Percentiles rank a stretch among this genome's conserved stretches.
Conservation (phyloP, 2,329 filamentous ascomycete genomes). For the Metarhizium humberi region DNA sequence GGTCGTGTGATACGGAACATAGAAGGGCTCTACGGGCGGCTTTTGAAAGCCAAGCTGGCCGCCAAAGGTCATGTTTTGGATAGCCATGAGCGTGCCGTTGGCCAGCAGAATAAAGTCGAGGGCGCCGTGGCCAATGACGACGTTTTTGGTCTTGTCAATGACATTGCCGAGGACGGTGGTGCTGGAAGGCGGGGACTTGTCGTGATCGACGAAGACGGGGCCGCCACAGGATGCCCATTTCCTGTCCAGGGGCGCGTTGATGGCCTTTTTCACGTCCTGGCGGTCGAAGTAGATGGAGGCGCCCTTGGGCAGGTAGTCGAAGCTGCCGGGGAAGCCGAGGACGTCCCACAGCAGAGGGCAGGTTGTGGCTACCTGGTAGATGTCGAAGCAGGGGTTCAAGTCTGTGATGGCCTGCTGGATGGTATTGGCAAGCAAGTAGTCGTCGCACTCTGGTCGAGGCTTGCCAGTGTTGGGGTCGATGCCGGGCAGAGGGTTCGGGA, state of each 20-base stretch:
- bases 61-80: conserved; percentile 76
- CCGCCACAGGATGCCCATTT: conserved; percentile 47
- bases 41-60: conserved; percentile 59
- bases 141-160: conserved; percentile 62
- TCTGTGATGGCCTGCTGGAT: conserved; percentile 44
- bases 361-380: conserved; percentile 60
- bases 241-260: conserved; percentile 47
- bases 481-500: conserved; percentile 1
- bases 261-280: conserved; percentile 56
- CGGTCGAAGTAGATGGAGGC: conserved; percentile 57
- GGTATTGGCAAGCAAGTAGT: conserved; percentile 45
- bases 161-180: conserved; percentile 45
- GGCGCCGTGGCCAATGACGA: conserved; percentile 64
- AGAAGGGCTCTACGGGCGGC: conserved; percentile 52
- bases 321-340: conserved; percentile 57
- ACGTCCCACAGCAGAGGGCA: conserved; percentile 65
- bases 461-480: conserved; percentile 23
- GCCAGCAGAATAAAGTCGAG: conserved; percentile 59
- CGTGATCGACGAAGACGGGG: conserved; percentile 28
- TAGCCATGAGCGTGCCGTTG: conserved; percentile 60
- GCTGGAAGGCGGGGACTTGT: conserved; percentile 3
- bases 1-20: conserved; percentile 42
- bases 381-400: conserved; percentile 66
- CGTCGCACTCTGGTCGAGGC: conserved; percentile 22
- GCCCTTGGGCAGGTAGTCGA: conserved; percentile 52